These are phyloP conservation scores for Penicillium soppii DNA, from an alignment of 495 filamentous ascomycete genomes.

Conservation along the genomic window DNA sequence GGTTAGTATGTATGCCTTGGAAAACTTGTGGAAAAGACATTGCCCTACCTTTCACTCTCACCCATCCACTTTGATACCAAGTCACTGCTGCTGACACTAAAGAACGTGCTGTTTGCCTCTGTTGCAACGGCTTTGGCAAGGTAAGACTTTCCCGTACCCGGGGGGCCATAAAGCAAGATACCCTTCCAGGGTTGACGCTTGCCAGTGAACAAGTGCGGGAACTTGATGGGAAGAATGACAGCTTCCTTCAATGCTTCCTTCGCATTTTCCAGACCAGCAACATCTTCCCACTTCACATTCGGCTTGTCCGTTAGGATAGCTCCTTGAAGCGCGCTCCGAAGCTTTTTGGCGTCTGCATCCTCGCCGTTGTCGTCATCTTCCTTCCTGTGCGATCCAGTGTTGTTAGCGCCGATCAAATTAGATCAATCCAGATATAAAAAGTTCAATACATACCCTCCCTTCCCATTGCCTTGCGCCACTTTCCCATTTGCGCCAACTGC, in stretches of 20 bases:
- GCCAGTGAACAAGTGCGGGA: conserved; percentile 94
- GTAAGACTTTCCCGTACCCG: conserved; percentile 95
- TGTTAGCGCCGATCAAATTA: conserved; percentile 9
- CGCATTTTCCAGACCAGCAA: conserved; percentile 90
- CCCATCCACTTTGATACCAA: conserved; percentile 99
- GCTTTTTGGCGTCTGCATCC: conserved; percentile 92
- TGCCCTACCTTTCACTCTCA: conserved; percentile 82
- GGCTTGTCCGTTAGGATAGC: conserved; percentile 94
- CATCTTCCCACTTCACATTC: conserved; percentile 96
- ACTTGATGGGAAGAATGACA: conserved; percentile 95
- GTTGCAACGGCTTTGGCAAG: conserved; percentile 97
- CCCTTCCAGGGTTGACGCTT: conserved; percentile 98
- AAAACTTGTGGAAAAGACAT: not conserved
- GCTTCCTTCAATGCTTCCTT: conserved; percentile 98
- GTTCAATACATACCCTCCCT: conserved; percentile 56
- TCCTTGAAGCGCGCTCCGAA: conserved; percentile 83
- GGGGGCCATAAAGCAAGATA: conserved; percentile 93
- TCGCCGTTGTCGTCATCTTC: conserved; percentile 66
- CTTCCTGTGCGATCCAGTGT: conserved; percentile 32
- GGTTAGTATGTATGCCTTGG: not conserved
- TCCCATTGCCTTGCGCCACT: conserved; percentile 66
- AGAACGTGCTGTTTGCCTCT: conserved; percentile 99
- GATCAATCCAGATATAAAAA: not conserved
- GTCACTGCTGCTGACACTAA: conserved; percentile 95
- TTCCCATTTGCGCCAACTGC: conserved; percentile 85